Evolutionary conservation across 1,139 yeast species (phyloP).

Genomic region (Suhomyces coccinellae): DNA sequence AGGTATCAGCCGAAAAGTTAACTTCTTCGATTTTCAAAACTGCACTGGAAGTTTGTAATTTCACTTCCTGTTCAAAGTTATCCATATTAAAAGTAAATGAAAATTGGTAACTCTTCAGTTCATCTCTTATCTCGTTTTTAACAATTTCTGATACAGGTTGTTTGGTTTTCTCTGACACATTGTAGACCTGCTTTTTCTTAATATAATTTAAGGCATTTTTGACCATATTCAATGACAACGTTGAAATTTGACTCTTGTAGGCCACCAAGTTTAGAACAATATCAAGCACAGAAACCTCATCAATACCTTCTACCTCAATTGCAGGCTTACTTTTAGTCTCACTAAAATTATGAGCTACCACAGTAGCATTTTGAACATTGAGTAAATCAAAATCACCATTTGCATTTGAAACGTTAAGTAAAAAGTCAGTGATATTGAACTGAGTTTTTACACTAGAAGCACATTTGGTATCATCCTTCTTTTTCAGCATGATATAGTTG

Average conservation of each 20-base stretch:
- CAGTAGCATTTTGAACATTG: conserved; percentile 15
- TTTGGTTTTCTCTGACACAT: not conserved
- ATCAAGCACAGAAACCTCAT: conserved; percentile 15
- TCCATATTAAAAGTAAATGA: conserved; percentile 13
- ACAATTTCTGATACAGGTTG: not conserved
- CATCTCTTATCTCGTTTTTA: not conserved
- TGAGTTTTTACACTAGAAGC: conserved; percentile 1
- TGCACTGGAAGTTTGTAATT: conserved; percentile 8
- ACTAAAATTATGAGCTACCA: conserved; percentile 6
- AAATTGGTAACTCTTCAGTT: not conserved
- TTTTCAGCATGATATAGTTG: conserved; percentile 36
- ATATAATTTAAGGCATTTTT: conserved; percentile 2
- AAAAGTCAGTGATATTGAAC: conserved; percentile 9
- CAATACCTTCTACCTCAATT: conserved; percentile 16
- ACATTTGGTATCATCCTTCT: conserved; percentile 4
- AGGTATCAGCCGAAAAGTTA: conserved; percentile 9
- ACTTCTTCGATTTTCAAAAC: conserved; percentile 1
- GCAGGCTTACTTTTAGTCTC: conserved; percentile 14
- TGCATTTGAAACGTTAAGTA: conserved; percentile 9
- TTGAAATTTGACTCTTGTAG: conserved; percentile 28
- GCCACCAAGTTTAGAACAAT: conserved; percentile 22
- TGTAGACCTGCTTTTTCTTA: not conserved
- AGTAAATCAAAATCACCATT: conserved; percentile 18
- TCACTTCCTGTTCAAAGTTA: conserved; percentile 19
- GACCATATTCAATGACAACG: conserved; percentile 17